phyloP scores from a whole-genome alignment of 495 filamentous ascomycete genomes.

The Talaromyces thailandensis region DNA sequence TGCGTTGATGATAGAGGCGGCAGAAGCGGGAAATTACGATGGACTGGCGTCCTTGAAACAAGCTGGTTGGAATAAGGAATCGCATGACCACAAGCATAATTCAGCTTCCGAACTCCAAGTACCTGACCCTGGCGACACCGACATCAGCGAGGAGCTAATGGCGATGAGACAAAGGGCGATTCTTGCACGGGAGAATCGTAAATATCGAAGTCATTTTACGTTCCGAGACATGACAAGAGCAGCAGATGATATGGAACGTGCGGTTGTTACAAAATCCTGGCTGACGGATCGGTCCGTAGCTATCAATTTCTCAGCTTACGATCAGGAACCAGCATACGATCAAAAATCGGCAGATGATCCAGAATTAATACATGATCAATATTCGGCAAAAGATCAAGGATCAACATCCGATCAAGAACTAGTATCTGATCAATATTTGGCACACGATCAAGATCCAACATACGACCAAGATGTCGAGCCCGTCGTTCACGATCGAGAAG shows the following conservation, averaged over 20 bases:
- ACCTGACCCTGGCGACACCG: background rate
- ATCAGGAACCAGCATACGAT: background rate
- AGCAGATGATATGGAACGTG: background rate
- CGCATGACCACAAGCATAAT: background rate
- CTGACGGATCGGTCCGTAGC: background rate
- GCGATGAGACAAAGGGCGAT: background rate
- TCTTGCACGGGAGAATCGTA: background rate
- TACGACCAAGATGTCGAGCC: background rate
- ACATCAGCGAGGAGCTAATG: background rate
- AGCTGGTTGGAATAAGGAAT: slow-evolving; percentile 10
- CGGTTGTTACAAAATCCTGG: background rate
- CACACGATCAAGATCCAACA: background rate
- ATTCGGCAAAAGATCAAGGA: background rate
- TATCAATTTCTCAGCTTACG: background rate
- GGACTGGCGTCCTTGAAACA: slow-evolving; percentile 29
- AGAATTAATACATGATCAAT: background rate
- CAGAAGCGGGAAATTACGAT: slow-evolving; percentile 33
- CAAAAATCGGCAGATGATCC: background rate
- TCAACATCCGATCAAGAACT: background rate
- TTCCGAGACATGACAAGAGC: background rate
- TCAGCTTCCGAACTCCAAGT: background rate
- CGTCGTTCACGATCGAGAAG: background rate
- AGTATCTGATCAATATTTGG: background rate
- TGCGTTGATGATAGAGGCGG: slow-evolving; percentile 31
- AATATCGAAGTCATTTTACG: background rate